Percentiles rank a stretch among this genome's conserved stretches.
Evolutionary conservation across 1,284 basidiomycete genomes (phyloP).

Genomic region (Heterobasidion irregulare): DNA sequence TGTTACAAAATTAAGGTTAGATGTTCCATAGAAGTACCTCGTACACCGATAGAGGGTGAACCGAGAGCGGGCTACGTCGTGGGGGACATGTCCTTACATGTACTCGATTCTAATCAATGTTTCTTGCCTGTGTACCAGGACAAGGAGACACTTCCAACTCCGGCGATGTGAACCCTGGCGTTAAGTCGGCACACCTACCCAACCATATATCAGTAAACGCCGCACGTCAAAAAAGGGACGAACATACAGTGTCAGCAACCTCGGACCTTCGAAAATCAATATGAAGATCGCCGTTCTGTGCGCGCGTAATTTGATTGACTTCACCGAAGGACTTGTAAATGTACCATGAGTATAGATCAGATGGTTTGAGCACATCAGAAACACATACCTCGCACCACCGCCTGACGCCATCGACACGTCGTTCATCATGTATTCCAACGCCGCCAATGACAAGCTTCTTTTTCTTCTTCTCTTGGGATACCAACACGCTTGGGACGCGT

Average conservation of each 20-base stretch:
- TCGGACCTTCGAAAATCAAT: constrained; percentile 64
- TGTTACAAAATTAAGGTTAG: neutral
- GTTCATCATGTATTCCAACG: constrained; percentile 24
- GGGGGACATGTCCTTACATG: too few species aligned
- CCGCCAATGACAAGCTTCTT: constrained; percentile 30
- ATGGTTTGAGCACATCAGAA: constrained; percentile 2
- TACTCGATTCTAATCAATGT: constrained; percentile 26
- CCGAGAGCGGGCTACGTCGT: neutral
- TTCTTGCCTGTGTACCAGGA: constrained; percentile 67
- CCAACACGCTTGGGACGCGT: constrained; percentile 17
- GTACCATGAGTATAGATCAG: constrained; percentile 2
- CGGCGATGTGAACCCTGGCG: constrained; percentile 60
- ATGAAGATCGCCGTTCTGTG: constrained; percentile 67
- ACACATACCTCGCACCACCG: constrained; percentile 63
- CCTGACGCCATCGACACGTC: constrained; percentile 29
- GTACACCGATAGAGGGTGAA: neutral
- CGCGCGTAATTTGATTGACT: constrained; percentile 56
- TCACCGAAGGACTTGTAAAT: constrained; percentile 58
- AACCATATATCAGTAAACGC: neutral
- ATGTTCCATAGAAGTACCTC: neutral
- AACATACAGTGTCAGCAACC: constrained; percentile 66
- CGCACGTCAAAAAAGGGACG: constrained; percentile 2
- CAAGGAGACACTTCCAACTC: constrained; percentile 67
- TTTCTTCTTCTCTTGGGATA: constrained; percentile 20
- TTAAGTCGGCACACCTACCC: constrained; percentile 64